A percentile compares a stretch with the other conserved stretches of the same genome.
These are phyloP conservation scores for Misopates orontium DNA, from an alignment of 257 asterid genomes.

Conservation along the genomic window DNA sequence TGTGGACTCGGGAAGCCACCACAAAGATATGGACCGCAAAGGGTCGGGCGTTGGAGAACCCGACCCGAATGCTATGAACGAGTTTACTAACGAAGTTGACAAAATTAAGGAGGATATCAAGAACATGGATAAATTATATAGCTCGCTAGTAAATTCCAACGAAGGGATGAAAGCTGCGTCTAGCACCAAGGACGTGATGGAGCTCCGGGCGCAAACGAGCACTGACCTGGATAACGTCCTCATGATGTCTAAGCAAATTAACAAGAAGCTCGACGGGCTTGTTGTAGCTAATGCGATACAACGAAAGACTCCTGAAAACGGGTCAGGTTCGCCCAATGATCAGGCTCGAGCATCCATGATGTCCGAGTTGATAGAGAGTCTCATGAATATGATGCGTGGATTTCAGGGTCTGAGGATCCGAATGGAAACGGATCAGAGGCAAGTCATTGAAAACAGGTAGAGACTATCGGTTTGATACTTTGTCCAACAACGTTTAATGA, in stretches of 20 bases:
- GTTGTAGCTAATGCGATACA: slow-evolving; percentile 48
- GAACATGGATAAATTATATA: slow-evolving; percentile 29
- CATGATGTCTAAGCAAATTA: slow-evolving; percentile 48
- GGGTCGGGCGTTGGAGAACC: slow-evolving; percentile 18
- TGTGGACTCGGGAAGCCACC: slow-evolving; percentile 25
- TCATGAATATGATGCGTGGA: slow-evolving; percentile 37
- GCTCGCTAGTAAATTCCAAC: slow-evolving; percentile 24
- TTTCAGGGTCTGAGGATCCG: slow-evolving; percentile 40
- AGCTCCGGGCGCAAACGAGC: slow-evolving; percentile 26
- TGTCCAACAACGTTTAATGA: too few relatives aligned
- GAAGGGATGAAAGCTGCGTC: slow-evolving; percentile 31
- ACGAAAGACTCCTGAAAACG: slow-evolving; percentile 26
- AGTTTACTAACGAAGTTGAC: slow-evolving; percentile 38
- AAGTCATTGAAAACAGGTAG: slow-evolving; percentile 43
- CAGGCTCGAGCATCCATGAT: slow-evolving; percentile 39
- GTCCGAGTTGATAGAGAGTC: slow-evolving; percentile 29
- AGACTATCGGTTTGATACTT: too few relatives aligned
- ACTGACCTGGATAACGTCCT: slow-evolving; percentile 35
- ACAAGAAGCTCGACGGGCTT: slow-evolving; percentile 42
- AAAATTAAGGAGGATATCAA: slow-evolving; percentile 35
- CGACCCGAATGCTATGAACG: slow-evolving; percentile 27
- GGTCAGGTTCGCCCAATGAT: slow-evolving; percentile 32
- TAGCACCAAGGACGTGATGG: slow-evolving; percentile 30
- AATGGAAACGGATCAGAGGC: slow-evolving; percentile 42
- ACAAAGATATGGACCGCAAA: background rate